Evolutionary conservation across 1,284 basidiomycete genomes (phyloP).

Genomic region (Quambalaria eucalypti): DNA sequence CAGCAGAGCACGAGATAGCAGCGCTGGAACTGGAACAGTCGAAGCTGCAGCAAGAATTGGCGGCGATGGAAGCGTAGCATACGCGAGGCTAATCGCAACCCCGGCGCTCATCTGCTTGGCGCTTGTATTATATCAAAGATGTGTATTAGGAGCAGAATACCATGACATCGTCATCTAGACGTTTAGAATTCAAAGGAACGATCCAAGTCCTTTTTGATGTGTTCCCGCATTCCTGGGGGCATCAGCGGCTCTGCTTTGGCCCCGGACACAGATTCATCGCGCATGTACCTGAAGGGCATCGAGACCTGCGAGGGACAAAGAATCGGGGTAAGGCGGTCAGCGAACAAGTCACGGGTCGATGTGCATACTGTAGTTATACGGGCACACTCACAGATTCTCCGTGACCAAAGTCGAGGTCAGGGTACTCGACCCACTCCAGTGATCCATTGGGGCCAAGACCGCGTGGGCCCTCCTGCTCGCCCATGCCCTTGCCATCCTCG

Average conservation of each 20-base stretch:
- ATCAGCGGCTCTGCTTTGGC: constrained; percentile 17
- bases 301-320: constrained; percentile 11
- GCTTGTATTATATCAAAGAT: background rate
- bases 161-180: background rate
- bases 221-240: constrained; percentile 32
- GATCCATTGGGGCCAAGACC: background rate
- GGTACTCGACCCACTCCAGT: constrained; percentile 34
- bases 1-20: constrained; percentile 63
- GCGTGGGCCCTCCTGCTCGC: constrained; percentile 5
- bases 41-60: constrained; percentile 6
- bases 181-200: constrained; percentile 33
- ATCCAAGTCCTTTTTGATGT: constrained; percentile 27
- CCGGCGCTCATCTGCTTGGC: too few species aligned
- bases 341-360: background rate
- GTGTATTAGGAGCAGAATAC: too few species aligned
- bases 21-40: constrained; percentile 40
- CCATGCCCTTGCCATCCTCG: constrained; percentile 52
- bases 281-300: constrained; percentile 40
- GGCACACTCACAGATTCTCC: constrained; percentile 31
- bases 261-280: constrained; percentile 5
- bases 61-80: background rate
- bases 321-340: background rate
- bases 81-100: too few species aligned
- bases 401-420: constrained; percentile 34
- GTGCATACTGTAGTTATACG: background rate